phyloP scores from a whole-genome alignment of 2,329 filamentous ascomycete species.

The Stagonosporopsis tanaceti region DNA sequence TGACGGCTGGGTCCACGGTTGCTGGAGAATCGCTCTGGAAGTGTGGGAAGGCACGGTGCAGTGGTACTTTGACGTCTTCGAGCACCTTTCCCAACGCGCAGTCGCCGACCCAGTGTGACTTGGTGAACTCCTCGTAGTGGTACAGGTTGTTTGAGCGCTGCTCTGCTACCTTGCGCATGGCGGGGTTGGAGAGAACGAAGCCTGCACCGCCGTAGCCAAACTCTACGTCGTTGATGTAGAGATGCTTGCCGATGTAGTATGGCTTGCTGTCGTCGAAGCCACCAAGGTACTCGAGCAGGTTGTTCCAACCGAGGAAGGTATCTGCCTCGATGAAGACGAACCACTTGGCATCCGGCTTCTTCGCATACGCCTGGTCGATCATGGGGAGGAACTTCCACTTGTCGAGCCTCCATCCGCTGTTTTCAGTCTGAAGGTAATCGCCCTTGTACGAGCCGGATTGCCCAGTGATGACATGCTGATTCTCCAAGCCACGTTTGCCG shows the following conservation, averaged over 20 bases:
- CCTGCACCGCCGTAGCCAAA: conserved; percentile 58
- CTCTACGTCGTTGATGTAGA: conserved; percentile 54
- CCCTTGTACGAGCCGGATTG: conserved; percentile 46
- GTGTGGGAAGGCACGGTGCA: conserved; percentile 54
- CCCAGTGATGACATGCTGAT: conserved; percentile 39
- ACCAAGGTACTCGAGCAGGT: conserved; percentile 51
- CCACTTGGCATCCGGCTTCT: conserved; percentile 49
- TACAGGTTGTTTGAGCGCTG: conserved; percentile 39
- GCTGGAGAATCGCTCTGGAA: conserved; percentile 56
- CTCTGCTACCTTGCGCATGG: conserved; percentile 47
- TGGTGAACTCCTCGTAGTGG: conserved; percentile 49
- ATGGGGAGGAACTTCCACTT: conserved; percentile 68
- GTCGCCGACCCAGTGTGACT: conserved; percentile 51
- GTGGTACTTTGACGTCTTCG: conserved; percentile 44
- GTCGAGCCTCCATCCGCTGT: conserved; percentile 62
- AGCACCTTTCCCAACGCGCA: conserved; percentile 49
- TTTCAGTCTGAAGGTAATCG: conserved; percentile 47
- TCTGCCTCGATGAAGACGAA: conserved; percentile 51
- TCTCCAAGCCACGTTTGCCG: conserved; percentile 54
- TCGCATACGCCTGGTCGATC: conserved; percentile 57
- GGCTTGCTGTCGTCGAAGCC: conserved; percentile 50
- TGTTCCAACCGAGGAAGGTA: conserved; percentile 49
- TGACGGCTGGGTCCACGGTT: conserved; percentile 49
- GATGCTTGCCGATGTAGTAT: conserved; percentile 55
- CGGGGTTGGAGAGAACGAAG: conserved; percentile 54